These are phyloP conservation scores for Avicennia marina DNA, from an alignment of 257 asterid species.

Conservation along the genomic window DNA sequence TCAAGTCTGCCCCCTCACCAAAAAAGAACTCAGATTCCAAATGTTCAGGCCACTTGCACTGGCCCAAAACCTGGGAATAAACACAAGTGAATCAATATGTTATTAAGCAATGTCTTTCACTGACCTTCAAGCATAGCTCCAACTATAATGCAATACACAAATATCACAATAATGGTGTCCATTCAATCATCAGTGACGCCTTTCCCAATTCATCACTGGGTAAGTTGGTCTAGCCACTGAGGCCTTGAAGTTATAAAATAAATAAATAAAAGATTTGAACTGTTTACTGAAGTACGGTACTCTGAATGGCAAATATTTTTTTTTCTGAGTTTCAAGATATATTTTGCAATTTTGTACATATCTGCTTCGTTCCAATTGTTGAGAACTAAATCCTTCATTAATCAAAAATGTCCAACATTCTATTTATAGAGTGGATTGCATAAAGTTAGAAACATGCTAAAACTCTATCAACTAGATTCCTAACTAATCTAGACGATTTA, in stretches of 20 bases:
- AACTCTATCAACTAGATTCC: too few species aligned
- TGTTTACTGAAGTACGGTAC: constrained; percentile 9
- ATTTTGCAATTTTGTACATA: background rate
- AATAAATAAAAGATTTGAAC: background rate
- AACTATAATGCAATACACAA: constrained; percentile 4
- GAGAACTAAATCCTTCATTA: too few species aligned
- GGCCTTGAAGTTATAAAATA: background rate
- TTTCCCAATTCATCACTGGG: background rate
- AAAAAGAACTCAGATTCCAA: constrained; percentile 70
- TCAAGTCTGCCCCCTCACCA: constrained; percentile 39
- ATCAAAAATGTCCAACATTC: too few species aligned
- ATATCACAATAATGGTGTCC: background rate
- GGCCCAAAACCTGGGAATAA: constrained; percentile 60
- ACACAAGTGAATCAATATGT: constrained; percentile 17
- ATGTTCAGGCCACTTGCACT: constrained; percentile 89
- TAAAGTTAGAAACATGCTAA: too few species aligned
- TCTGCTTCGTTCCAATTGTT: too few species aligned
- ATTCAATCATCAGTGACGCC: constrained; percentile 2
- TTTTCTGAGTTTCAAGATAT: constrained; percentile 1
- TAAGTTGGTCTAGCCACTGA: background rate
- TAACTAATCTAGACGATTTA: too few species aligned
- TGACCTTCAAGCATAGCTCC: constrained; percentile 8
- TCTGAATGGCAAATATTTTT: background rate
- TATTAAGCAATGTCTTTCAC: constrained; percentile 4
- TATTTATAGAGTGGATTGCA: too few species aligned